Base-by-base conservation (phyloP, 2,329 filamentous ascomycete species). In the Dothistroma pini region DNA sequence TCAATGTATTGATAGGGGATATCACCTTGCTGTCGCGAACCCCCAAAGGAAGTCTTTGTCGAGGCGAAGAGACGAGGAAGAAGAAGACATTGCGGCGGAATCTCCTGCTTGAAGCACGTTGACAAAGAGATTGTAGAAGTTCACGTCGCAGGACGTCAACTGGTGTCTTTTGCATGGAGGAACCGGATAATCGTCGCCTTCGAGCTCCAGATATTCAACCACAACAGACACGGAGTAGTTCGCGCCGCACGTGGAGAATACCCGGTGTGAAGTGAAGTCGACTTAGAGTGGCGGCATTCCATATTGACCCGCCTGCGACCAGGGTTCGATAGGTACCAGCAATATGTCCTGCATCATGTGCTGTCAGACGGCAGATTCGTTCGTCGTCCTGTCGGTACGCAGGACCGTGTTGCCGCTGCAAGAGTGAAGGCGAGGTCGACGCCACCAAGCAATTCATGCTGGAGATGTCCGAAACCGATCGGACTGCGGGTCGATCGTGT, bases 11-110 rank as follows among this genome's bases (percentile, higher is more conserved):
- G 14, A 14, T 2, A 44, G n/a, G 16, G 41, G 8, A n/a, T n/a
- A n/a, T 35, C 80, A 72, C 70, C 70, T 72, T 64, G 89, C 89
- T 44, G 89, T 93, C 70, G 89, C 89, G 76, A 91, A 92, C 57
- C 89, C 89, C 89, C 89, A 92, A 63, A 86, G 77, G 75, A 93
- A 71, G 60, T 70, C 66, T 52, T 65, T 66, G 7, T 63, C 64
- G 51, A 70, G 54, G 25, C 59, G 57, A 19, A 58, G 22, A 31
- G 65, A 52, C 52, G 67, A 31, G 25, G 48, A 51, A 31, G 65
- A 52, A 54, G 67, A 31, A 51, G 48, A 51, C 48, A 51, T 51
- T 3, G n/a, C n/a, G 22, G 44, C 5, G 2, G 10, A 11, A 19
- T 21, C 2, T 49, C 2, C 3, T 10, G 34, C 34, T 4, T 7